These are phyloP conservation scores for Cucurbita maxima DNA, from an alignment of 306 rosid species.

Conservation along the genomic window DNA sequence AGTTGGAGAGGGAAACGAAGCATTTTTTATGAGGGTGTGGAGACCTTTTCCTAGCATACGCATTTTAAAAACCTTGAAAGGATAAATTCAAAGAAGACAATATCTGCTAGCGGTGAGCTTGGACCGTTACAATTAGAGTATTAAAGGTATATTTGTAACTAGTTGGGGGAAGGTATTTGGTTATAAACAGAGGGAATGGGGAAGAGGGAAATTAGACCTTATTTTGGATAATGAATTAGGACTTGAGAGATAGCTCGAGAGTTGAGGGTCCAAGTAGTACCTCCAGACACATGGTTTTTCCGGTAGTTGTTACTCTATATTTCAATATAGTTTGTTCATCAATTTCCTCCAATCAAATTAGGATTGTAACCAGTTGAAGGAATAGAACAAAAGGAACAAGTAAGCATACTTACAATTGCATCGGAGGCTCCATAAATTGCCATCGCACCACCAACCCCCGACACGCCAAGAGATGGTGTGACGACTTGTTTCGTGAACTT, in stretches of 20 bases:
- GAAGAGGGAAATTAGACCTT: background rate
- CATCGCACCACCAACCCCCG: constrained; percentile 94
- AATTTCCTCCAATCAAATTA: background rate
- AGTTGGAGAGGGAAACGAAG: too few relatives aligned
- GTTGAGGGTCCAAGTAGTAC: background rate
- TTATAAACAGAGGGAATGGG: too few relatives aligned
- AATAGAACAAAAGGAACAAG: background rate
- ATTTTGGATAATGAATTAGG: background rate
- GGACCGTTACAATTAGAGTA: too few relatives aligned
- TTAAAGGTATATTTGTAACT: too few relatives aligned
- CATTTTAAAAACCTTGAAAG: too few relatives aligned
- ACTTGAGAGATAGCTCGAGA: background rate
- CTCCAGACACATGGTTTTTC: background rate
- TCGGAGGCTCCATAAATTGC: constrained; percentile 89
- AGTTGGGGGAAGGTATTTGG: background rate
- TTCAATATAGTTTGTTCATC: background rate
- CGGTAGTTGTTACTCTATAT: background rate
- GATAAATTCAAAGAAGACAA: too few relatives aligned
- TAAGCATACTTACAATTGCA: constrained; percentile 65
- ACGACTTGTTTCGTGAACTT: constrained; percentile 67
- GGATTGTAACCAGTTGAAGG: background rate
- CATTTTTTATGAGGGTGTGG: too few relatives aligned
- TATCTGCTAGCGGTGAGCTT: too few relatives aligned
- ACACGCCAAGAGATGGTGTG: constrained; percentile 67
- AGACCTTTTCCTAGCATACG: too few relatives aligned